phyloP scores from a whole-genome alignment of 352 stramenopile genomes.

The Phytopythium aichiense region DNA sequence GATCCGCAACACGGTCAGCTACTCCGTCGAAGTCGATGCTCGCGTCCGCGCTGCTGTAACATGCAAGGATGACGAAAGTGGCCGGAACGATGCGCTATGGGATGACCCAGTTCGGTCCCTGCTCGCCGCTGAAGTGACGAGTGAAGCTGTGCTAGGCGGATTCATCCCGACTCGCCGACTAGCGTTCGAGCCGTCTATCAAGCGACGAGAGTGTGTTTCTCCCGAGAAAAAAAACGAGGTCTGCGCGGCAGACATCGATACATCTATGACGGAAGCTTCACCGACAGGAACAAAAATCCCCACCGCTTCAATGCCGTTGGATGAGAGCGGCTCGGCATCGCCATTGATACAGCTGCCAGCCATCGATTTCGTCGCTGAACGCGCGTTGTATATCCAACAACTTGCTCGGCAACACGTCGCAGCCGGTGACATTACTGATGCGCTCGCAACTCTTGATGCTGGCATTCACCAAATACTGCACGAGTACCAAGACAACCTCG shows the following conservation, averaged over 20 bases:
- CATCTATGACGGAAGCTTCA: not conserved
- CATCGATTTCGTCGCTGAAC: not conserved
- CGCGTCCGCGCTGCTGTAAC: constrained; percentile 28
- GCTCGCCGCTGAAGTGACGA: constrained; percentile 51
- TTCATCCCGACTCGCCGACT: constrained; percentile 28
- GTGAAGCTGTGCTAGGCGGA: constrained; percentile 49
- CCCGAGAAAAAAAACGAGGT: not conserved
- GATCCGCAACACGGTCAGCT: not conserved
- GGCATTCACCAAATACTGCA: constrained; percentile 43
- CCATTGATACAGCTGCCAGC: not conserved
- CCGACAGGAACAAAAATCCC: not conserved
- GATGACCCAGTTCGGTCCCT: constrained; percentile 41
- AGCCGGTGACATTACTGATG: constrained; percentile 25
- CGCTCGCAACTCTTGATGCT: constrained; percentile 36
- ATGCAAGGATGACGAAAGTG: not conserved
- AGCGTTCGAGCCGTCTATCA: constrained; percentile 13
- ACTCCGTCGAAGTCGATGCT: constrained; percentile 34
- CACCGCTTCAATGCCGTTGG: not conserved
- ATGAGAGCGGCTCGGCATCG: not conserved
- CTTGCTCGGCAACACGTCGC: constrained; percentile 14
- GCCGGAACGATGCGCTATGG: constrained; percentile 27
- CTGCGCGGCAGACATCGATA: not conserved
- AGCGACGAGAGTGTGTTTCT: not conserved
- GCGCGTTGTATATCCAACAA: constrained; percentile 10
- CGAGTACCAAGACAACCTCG: constrained; percentile 29